phyloP scores from a whole-genome alignment of 306 rosid genomes.

The Pachyrhizus erosus region DNA sequence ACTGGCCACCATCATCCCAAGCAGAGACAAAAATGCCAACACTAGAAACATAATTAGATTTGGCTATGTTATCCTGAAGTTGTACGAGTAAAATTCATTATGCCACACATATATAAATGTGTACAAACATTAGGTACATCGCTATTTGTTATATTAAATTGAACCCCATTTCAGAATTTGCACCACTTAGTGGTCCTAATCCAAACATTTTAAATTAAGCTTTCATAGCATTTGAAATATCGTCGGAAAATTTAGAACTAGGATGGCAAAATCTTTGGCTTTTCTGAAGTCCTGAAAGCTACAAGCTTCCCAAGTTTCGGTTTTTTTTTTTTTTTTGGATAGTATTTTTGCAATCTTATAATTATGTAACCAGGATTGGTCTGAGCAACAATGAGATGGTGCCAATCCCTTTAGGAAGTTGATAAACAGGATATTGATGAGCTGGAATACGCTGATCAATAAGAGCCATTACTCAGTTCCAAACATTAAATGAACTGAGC shows the following conservation, averaged over 20 bases:
- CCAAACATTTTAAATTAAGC: conserved; percentile 15
- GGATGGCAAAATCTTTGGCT: background rate
- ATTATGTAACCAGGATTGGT: conserved; percentile 1
- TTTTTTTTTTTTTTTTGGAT: background rate
- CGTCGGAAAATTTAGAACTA: background rate
- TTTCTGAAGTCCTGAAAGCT: background rate
- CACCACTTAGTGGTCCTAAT: conserved; percentile 38
- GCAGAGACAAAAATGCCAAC: conserved; percentile 58
- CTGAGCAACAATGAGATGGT: background rate
- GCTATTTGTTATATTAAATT: background rate
- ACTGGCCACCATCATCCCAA: conserved; percentile 57
- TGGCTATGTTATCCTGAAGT: conserved; percentile 37
- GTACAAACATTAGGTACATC: background rate
- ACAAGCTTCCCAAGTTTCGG: background rate
- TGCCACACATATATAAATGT: conserved; percentile 9
- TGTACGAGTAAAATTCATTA: conserved; percentile 36
- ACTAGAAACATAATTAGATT: conserved; percentile 46
- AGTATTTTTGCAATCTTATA: background rate
- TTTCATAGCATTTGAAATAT: background rate
- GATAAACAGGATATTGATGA: background rate
- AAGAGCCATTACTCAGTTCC: conserved; percentile 19
- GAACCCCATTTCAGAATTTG: conserved; percentile 28
- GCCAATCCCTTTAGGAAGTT: background rate
- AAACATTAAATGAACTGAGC: conserved; percentile 59
- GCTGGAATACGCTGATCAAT: conserved; percentile 32